Evolutionary conservation across 129 eudicot species (phyloP).

Genomic region (Saussurea involucrata): DNA sequence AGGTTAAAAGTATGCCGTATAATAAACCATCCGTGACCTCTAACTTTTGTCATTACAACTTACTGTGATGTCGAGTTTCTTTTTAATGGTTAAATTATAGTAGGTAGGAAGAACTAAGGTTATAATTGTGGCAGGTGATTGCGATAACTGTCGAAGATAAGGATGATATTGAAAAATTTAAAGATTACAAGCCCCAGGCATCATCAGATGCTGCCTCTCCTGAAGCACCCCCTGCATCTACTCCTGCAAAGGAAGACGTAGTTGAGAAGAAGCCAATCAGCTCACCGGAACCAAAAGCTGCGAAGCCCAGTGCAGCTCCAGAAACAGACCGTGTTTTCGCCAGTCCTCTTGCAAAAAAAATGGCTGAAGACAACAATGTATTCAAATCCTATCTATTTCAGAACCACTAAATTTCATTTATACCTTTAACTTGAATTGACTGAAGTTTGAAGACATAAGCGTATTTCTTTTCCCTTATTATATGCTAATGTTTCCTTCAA

Average conservation of each 20-base stretch:
- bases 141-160: conserved; percentile 94
- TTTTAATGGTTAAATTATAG: background rate
- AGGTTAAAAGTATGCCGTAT: background rate
- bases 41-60: background rate
- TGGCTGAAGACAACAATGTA: conserved; percentile 92
- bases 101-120: conserved; percentile 7
- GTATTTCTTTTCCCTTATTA: background rate
- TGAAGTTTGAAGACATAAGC: background rate
- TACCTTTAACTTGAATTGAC: background rate
- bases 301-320: conserved; percentile 48
- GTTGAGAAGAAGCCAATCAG: conserved; percentile 48
- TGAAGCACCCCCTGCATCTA: conserved; percentile 51
- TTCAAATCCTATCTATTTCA: background rate
- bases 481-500: conserved; percentile 8
- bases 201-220: conserved; percentile 61
- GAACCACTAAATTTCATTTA: background rate
- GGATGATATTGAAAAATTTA: conserved; percentile 75
- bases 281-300: conserved; percentile 49
- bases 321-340: conserved; percentile 73
- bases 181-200: conserved; percentile 72
- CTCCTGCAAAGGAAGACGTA: conserved; percentile 56
- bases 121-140: conserved; percentile 55
- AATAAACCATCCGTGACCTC: background rate
- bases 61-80: background rate
- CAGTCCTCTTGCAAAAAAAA: conserved; percentile 93